phyloP scores from a whole-genome alignment of 2,329 filamentous ascomycete species.

The Colletotrichum graminicola region DNA sequence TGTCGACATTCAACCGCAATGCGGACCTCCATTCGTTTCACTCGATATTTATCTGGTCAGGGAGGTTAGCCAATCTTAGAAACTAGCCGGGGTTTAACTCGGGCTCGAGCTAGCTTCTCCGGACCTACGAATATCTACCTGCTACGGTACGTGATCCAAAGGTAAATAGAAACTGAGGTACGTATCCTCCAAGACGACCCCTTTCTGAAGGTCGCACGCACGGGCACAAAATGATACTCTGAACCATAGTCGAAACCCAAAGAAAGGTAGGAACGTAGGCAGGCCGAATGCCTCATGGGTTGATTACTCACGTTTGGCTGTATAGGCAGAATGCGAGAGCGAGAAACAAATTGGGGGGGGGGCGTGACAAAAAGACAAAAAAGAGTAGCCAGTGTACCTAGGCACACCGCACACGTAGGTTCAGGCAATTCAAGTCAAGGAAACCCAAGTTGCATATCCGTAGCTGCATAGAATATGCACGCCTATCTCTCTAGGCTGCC shows the following conservation, averaged over 20 bases:
- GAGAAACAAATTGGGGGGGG: too few relatives aligned
- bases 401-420: not conserved
- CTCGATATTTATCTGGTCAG: not conserved
- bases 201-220: too few relatives aligned
- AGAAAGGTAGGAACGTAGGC: too few relatives aligned
- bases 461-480: not conserved
- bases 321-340: too few relatives aligned
- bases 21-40: not conserved
- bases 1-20: not conserved
- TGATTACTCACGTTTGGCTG: too few relatives aligned
- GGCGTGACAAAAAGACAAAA: too few relatives aligned
- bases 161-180: not conserved
- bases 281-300: too few relatives aligned
- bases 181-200: too few relatives aligned
- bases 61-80: not conserved
- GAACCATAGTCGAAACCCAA: too few relatives aligned
- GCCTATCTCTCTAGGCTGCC: slow-evolving; percentile 1
- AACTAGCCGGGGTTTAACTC: not conserved
- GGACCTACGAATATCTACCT: not conserved
- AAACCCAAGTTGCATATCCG: not conserved
- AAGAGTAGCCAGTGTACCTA: not conserved
- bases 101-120: not conserved
- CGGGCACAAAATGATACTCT: too few relatives aligned
- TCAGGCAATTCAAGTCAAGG: not conserved
- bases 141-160: too few relatives aligned